A percentile compares a stretch with the other conserved stretches of the same genome.
Evolutionary conservation across 2,329 filamentous ascomycete species (phyloP).

Genomic region (Cryoendolithus antarcticus): DNA sequence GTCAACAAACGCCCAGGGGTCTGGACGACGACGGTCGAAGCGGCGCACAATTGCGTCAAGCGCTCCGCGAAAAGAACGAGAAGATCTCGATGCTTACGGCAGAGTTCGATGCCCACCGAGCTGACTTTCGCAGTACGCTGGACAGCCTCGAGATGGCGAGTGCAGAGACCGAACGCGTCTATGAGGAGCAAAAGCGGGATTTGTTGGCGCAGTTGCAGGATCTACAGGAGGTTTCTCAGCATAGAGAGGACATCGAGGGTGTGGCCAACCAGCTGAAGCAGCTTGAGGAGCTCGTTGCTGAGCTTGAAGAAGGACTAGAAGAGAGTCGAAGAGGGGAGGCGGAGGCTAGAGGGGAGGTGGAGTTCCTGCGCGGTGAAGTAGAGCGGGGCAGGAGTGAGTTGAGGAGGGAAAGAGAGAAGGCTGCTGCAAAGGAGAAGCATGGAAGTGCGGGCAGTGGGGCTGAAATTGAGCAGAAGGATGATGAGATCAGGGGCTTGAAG

Average conservation of each 20-base stretch:
- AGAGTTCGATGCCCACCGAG: conserved; percentile 88
- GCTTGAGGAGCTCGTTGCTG: conserved; percentile 88
- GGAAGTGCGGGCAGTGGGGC: conserved; percentile 39
- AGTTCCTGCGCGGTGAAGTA: conserved; percentile 88
- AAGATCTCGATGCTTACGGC: conserved; percentile 86
- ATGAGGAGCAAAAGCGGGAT: conserved; percentile 83
- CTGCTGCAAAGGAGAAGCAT: conserved; percentile 43
- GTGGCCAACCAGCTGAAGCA: conserved; percentile 89
- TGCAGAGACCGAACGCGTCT: conserved; percentile 88
- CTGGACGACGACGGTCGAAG: conserved; percentile 27
- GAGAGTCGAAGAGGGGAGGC: conserved; percentile 89
- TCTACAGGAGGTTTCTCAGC: conserved; percentile 64
- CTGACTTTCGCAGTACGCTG: conserved; percentile 92
- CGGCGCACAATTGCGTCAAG: conserved; percentile 54
- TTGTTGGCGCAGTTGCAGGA: conserved; percentile 64
- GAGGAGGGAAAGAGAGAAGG: conserved; percentile 75
- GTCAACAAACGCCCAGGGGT: conserved; percentile 19
- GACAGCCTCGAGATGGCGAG: conserved; percentile 93
- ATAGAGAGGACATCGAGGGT: conserved; percentile 78
- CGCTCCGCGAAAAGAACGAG: conserved; percentile 90
- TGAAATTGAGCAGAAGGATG: conserved; percentile 86
- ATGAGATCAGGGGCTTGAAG: conserved; percentile 92
- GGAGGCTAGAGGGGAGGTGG: conserved; percentile 88
- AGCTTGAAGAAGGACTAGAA: conserved; percentile 91
- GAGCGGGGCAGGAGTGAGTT: conserved; percentile 83